A percentile compares a stretch with the other conserved stretches of the same genome.
These are phyloP conservation scores for Ophiosphaerella herpotricha DNA, from an alignment of 2,329 filamentous ascomycete species.

Conservation along the genomic window DNA sequence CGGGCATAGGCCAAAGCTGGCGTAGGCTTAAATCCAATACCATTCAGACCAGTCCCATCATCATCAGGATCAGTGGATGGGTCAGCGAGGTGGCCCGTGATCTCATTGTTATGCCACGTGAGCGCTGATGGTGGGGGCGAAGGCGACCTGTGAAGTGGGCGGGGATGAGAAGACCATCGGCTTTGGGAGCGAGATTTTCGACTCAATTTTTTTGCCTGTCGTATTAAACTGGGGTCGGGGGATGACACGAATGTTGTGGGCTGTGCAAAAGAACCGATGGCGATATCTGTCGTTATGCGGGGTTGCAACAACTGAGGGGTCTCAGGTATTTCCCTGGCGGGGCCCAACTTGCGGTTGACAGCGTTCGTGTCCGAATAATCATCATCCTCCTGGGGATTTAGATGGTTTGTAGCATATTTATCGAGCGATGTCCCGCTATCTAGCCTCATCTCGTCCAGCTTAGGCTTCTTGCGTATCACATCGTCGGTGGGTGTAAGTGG, in stretches of 20 bases:
- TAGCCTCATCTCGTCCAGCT: constrained; percentile 32
- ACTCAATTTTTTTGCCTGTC: constrained; percentile 6
- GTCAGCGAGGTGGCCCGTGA: constrained; percentile 62
- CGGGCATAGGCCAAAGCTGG: constrained; percentile 62
- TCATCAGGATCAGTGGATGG: constrained; percentile 59
- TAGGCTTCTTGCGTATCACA: constrained; percentile 43
- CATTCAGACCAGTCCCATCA: constrained; percentile 67
- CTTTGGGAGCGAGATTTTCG: constrained; percentile 7
- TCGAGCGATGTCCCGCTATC: constrained; percentile 22
- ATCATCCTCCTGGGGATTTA: constrained; percentile 1
- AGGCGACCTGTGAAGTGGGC: constrained; percentile 29
- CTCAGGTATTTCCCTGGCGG: constrained; percentile 32
- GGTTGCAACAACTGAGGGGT: constrained; percentile 37
- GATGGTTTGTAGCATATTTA: constrained; percentile 10
- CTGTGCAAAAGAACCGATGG: constrained; percentile 36
- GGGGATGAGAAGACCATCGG: constrained; percentile 19
- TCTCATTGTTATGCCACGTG: constrained; percentile 65
- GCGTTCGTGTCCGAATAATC: constrained; percentile 9
- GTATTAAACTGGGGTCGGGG: constrained; percentile 6
- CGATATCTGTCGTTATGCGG: constrained; percentile 39
- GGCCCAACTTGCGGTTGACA: constrained; percentile 1
- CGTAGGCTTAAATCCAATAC: constrained; percentile 66
- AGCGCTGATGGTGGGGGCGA: constrained; percentile 43
- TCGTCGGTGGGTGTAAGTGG: constrained; percentile 43
- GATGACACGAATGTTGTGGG: constrained; percentile 32